These are phyloP conservation scores for Vaucheria bursata DNA, from an alignment of 352 stramenopile genomes.

Conservation along the genomic window DNA sequence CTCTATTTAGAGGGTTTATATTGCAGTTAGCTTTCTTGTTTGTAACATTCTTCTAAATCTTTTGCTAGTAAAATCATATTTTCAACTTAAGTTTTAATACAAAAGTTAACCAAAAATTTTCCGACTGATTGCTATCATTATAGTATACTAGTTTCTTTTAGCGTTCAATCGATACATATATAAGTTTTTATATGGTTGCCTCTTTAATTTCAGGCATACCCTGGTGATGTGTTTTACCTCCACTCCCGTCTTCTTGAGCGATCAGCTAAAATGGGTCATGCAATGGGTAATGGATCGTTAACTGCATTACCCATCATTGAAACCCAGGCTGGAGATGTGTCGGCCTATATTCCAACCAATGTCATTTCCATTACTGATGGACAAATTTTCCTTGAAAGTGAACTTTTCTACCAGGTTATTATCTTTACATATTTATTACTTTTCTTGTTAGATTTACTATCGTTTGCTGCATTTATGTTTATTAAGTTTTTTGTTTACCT, in stretches of 20 bases:
- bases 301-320: slow-evolving; percentile 81
- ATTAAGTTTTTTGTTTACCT: too few relatives aligned
- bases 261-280: slow-evolving; percentile 74
- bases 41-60: background rate
- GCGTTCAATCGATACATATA: background rate
- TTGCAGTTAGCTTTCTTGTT: background rate
- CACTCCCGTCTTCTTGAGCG: slow-evolving; percentile 79
- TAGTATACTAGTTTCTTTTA: background rate
- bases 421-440: background rate
- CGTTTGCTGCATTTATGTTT: too few relatives aligned
- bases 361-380: slow-evolving; percentile 85
- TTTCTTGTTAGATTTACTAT: background rate
- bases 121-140: background rate
- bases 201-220: slow-evolving; percentile 57
- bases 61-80: background rate
- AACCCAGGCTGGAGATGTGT: slow-evolving; percentile 80
- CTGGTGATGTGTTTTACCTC: slow-evolving; percentile 82
- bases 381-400: slow-evolving; percentile 81
- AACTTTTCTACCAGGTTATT: slow-evolving; percentile 67
- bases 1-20: background rate
- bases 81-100: background rate
- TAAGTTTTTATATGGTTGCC: background rate
- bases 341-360: slow-evolving; percentile 81
- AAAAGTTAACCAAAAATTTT: background rate
- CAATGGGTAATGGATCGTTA: slow-evolving; percentile 58